These are phyloP conservation scores for Serpula lacrymans DNA, from an alignment of 768 basidiomycete genomes.

Conservation along the genomic window DNA sequence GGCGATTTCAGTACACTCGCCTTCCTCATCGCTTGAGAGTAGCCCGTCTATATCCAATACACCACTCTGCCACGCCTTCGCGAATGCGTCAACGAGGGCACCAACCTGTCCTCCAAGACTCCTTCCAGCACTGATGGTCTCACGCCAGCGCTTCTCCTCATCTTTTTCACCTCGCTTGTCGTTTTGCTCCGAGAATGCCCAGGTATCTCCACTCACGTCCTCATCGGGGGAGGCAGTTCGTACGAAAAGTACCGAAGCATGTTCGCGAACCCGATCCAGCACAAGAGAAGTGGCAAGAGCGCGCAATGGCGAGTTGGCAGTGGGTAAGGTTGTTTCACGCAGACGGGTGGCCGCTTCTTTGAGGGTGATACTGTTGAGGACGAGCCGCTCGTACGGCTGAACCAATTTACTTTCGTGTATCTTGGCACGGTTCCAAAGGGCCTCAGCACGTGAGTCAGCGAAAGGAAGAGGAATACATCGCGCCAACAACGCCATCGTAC, in stretches of 20 bases:
- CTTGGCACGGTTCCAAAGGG: constrained; percentile 40
- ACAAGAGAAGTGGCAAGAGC: constrained; percentile 50
- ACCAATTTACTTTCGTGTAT: constrained; percentile 23
- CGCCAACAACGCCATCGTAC: constrained; percentile 56
- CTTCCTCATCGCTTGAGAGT: constrained; percentile 30
- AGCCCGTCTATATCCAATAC: constrained; percentile 30
- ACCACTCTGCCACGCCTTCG: constrained; percentile 50
- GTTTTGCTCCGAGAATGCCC: constrained; percentile 14
- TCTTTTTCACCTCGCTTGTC: constrained; percentile 23
- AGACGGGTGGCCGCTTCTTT: constrained; percentile 50
- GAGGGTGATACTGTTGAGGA: constrained; percentile 47
- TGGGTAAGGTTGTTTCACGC: constrained; percentile 7
- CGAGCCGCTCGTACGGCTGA: constrained; percentile 51
- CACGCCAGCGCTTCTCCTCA: constrained; percentile 40
- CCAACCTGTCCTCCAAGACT: constrained; percentile 60
- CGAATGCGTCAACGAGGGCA: constrained; percentile 51
- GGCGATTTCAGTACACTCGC: constrained; percentile 48
- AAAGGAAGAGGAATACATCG: constrained; percentile 38
- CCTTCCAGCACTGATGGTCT: constrained; percentile 55
- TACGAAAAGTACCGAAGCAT: constrained; percentile 56
- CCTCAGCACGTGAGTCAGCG: constrained; percentile 38
- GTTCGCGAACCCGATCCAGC: constrained; percentile 47
- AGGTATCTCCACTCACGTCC: constrained; percentile 9
- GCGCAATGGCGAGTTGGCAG: constrained; percentile 35
- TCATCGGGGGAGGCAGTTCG: constrained; percentile 30